phyloP scores from a whole-genome alignment of 768 basidiomycete species.

The Glaciozyma antarctica region DNA sequence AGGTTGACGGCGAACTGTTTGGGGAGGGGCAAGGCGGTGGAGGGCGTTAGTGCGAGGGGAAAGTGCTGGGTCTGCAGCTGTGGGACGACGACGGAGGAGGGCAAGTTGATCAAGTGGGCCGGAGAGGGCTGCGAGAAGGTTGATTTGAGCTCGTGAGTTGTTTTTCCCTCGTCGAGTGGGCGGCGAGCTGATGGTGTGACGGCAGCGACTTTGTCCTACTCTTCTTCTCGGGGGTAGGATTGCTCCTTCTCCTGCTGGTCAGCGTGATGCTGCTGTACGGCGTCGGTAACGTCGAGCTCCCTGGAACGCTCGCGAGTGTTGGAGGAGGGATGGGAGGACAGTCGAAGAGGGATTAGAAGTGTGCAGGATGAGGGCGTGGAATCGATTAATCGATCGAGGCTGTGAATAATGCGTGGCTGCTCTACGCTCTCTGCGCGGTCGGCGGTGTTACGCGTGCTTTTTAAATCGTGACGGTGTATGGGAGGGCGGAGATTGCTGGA shows the following conservation, averaged over 20 bases:
- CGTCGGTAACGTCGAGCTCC: conserved; percentile 20
- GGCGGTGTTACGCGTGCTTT: no score
- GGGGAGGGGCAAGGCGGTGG: conserved; percentile 10
- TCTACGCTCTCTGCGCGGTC: no score
- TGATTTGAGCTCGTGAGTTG: conserved; percentile 22
- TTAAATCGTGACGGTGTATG: no score
- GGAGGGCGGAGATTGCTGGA: no score
- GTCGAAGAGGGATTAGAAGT: background rate
- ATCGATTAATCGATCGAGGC: no score
- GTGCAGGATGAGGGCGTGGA: no score
- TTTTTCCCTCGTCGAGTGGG: no score
- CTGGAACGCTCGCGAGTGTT: conserved; percentile 14
- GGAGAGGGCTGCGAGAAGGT: conserved; percentile 32
- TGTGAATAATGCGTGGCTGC: no score
- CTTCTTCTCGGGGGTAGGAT: conserved; percentile 10
- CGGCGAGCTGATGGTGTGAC: background rate
- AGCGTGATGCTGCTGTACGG: conserved; percentile 12
- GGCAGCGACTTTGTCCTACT: conserved; percentile 22
- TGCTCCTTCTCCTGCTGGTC: conserved; percentile 11
- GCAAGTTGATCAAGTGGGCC: conserved; percentile 16
- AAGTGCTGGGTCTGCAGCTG: conserved; percentile 32
- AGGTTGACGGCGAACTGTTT: conserved; percentile 25
- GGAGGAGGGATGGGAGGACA: background rate
- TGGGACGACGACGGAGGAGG: conserved; percentile 10
- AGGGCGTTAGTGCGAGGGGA: conserved; percentile 11